Evolutionary conservation across 768 basidiomycete genomes (phyloP).

Genomic region (Chalciporus pseudorubinellus): DNA sequence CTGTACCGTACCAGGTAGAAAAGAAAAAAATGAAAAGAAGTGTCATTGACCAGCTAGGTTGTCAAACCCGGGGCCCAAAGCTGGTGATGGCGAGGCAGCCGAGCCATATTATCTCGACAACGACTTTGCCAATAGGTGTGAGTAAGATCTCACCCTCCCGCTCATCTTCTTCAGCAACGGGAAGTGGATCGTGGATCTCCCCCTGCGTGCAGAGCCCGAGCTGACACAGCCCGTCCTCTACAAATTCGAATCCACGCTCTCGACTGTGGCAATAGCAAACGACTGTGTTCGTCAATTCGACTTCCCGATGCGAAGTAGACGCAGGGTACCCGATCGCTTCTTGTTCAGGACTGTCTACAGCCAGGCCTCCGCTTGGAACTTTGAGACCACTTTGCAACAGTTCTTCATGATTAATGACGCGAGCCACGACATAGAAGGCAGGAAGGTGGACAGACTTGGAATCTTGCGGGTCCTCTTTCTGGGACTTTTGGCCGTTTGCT

Average conservation of each 20-base stretch:
- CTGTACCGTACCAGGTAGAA: too few relatives aligned
- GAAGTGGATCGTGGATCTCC: conserved; percentile 11
- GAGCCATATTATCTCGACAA: conserved; percentile 54
- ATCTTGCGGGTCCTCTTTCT: conserved; percentile 35
- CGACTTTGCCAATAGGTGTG: conserved; percentile 48
- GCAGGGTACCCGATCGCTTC: conserved; percentile 39
- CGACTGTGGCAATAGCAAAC: conserved; percentile 63
- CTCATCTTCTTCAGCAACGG: conserved; percentile 41
- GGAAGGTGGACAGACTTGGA: conserved; percentile 53
- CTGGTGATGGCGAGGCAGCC: conserved; percentile 51
- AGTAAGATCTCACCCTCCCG: conserved; percentile 41
- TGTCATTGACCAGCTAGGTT: too few relatives aligned
- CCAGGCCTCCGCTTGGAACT: conserved; percentile 67
- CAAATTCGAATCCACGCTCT: conserved; percentile 70
- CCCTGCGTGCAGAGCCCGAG: conserved; percentile 59
- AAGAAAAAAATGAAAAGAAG: too few relatives aligned
- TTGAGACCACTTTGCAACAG: conserved; percentile 71
- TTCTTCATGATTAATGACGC: conserved; percentile 70
- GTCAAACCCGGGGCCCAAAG: conserved; percentile 29
- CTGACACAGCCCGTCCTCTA: conserved; percentile 72
- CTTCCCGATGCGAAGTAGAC: conserved; percentile 28
- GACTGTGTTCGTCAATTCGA: conserved; percentile 38
- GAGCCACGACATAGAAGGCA: conserved; percentile 71
- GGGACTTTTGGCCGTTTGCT: conserved; percentile 19
- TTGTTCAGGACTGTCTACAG: conserved; percentile 61